Percentiles rank a stretch among this genome's conserved stretches.
Conservation (phyloP, 2,329 filamentous ascomycete genomes). For the Botrytis squamosa region DNA sequence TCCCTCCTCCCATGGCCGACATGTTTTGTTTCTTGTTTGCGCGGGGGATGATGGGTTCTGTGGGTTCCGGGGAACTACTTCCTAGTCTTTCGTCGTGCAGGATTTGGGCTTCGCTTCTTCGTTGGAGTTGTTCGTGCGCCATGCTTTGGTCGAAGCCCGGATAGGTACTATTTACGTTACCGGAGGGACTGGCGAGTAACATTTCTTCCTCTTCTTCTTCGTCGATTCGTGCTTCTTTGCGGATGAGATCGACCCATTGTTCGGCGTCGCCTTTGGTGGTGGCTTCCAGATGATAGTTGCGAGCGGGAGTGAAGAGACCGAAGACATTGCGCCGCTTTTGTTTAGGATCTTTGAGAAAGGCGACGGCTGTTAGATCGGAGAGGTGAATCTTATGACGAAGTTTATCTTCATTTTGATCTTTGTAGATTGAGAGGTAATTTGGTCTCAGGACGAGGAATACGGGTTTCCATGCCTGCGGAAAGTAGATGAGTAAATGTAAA, state of each 20-base stretch:
- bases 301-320: constrained; percentile 84
- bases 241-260: constrained; percentile 82
- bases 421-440: constrained; percentile 89
- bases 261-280: constrained; percentile 69
- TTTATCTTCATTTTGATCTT: constrained; percentile 84
- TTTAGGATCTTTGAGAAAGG: constrained; percentile 84
- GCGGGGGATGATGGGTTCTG: constrained; percentile 38
- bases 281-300: constrained; percentile 89
- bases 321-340: constrained; percentile 85
- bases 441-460: constrained; percentile 88
- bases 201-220: constrained; percentile 87
- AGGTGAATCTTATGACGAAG: constrained; percentile 85
- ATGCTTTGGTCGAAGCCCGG: constrained; percentile 36
- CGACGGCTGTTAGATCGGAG: constrained; percentile 86
- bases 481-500: background rate
- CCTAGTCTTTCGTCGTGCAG: constrained; percentile 38
- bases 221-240: constrained; percentile 77
- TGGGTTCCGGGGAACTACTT: constrained; percentile 61
- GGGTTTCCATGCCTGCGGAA: constrained; percentile 76
- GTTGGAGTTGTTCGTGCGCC: constrained; percentile 31
- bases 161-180: constrained; percentile 36
- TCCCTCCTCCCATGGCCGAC: constrained; percentile 26
- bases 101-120: constrained; percentile 24
- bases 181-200: constrained; percentile 65
- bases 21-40: constrained; percentile 29